These are phyloP conservation scores for Pistacia atlantica DNA, from an alignment of 345 rosid genomes.

Conservation along the genomic window DNA sequence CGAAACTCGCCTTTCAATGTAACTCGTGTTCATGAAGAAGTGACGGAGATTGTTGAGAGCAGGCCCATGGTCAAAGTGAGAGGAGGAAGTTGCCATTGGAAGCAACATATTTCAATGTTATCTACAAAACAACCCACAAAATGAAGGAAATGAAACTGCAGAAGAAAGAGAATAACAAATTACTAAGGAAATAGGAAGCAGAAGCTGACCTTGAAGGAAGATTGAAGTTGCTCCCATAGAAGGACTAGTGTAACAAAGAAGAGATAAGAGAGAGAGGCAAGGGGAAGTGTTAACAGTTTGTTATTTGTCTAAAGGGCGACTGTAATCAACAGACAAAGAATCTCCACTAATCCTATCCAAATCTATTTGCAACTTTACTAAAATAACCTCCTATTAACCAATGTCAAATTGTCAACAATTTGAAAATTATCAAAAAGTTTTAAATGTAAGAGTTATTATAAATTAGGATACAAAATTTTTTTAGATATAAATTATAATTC, in stretches of 20 bases:
- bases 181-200: not conserved
- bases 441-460: too few relatives aligned
- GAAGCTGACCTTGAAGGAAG: not conserved
- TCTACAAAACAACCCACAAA: constrained; percentile 3
- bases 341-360: not conserved
- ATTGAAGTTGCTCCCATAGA: not conserved
- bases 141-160: not conserved
- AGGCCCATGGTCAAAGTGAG: not conserved
- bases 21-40: not conserved
- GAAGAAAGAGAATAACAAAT: not conserved
- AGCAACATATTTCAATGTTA: constrained; percentile 13
- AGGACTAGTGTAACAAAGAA: not conserved
- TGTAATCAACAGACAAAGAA: not conserved
- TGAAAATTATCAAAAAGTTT: too few relatives aligned
- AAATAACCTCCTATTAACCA: too few relatives aligned
- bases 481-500: too few relatives aligned
- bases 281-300: not conserved
- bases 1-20: constrained; percentile 6
- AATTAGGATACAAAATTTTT: too few relatives aligned
- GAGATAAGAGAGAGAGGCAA: not conserved
- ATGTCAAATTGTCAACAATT: too few relatives aligned
- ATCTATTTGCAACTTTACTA: not conserved
- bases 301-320: not conserved
- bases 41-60: not conserved
- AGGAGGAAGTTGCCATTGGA: not conserved